Percentiles rank a stretch among this genome's conserved stretches.
These are phyloP conservation scores for Artemisia tridentata DNA, from an alignment of 129 eudicot genomes.

Conservation along the genomic window DNA sequence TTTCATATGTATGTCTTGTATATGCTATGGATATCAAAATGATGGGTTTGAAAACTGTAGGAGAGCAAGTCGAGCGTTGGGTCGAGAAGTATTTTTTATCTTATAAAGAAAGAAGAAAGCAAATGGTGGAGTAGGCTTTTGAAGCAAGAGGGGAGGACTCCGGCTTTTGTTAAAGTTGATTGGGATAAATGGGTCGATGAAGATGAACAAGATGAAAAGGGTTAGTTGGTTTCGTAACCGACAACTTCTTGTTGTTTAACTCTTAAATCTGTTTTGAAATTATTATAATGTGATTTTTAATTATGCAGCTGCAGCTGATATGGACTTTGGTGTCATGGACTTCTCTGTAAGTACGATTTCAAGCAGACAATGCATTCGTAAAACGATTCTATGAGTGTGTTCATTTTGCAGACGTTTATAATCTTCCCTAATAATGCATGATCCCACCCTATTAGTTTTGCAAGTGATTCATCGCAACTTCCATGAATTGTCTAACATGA, in stretches of 20 bases:
- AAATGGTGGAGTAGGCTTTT: conserved; percentile 83
- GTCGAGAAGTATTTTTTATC: conserved; percentile 48
- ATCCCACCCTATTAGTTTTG: neutral
- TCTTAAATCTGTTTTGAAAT: neutral
- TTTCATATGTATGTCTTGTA: neutral
- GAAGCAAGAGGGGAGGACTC: conserved; percentile 71
- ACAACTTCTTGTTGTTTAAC: neutral
- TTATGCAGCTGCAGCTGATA: conserved; percentile 43
- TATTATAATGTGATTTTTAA: conserved; percentile 8
- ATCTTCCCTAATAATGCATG: too few species aligned
- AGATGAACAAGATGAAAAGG: conserved; percentile 60
- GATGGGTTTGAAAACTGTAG: conserved; percentile 33
- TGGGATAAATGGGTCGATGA: conserved; percentile 96
- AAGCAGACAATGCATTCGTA: too few species aligned
- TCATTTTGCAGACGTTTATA: too few species aligned
- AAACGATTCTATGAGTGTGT: too few species aligned
- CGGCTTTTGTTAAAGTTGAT: conserved; percentile 63
- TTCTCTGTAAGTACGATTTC: conserved; percentile 53
- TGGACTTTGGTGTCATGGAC: conserved; percentile 64
- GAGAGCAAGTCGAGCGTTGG: conserved; percentile 62
- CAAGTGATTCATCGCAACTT: neutral
- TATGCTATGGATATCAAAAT: neutral
- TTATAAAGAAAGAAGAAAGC: conserved; percentile 71
- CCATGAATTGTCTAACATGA: neutral
- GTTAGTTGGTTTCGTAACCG: conserved; percentile 19